phyloP scores from a whole-genome alignment of 1,139 yeast genomes.

The Protomyces lactucae-debilis region DNA sequence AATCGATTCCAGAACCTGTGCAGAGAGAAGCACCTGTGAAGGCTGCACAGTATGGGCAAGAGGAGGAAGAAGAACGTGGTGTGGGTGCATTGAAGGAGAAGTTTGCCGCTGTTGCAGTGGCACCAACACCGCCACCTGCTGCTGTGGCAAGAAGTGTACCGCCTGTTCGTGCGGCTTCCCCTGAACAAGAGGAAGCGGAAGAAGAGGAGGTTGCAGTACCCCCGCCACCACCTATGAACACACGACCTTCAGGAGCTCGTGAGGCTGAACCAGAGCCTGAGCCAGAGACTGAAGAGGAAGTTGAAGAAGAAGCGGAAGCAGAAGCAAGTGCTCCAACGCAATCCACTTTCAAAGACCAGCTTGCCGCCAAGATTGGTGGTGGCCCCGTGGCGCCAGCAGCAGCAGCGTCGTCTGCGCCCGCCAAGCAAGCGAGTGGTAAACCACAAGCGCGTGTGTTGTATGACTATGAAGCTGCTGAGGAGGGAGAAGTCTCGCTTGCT shows the following conservation, averaged over 20 bases:
- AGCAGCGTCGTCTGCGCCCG: constrained; percentile 22
- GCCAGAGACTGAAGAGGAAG: constrained; percentile 27
- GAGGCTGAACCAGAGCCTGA: constrained; percentile 29
- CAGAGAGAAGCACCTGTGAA: constrained; percentile 30
- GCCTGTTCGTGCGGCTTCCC: background rate
- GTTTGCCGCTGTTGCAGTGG: constrained; percentile 3
- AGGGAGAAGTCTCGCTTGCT: constrained; percentile 60
- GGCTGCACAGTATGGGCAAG: constrained; percentile 26
- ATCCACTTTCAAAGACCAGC: constrained; percentile 30
- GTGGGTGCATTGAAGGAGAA: background rate
- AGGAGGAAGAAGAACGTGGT: constrained; percentile 9
- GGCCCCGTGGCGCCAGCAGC: constrained; percentile 27
- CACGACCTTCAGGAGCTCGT: constrained; percentile 15
- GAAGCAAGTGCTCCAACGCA: constrained; percentile 20
- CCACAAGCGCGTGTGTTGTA: constrained; percentile 57
- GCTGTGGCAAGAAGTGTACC: no score
- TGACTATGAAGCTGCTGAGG: constrained; percentile 68
- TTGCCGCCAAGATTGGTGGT: constrained; percentile 36
- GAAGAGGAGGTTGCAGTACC: constrained; percentile 2
- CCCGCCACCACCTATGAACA: constrained; percentile 10
- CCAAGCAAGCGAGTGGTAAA: constrained; percentile 30
- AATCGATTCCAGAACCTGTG: constrained; percentile 6
- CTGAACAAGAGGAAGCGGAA: constrained; percentile 30
- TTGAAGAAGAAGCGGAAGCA: constrained; percentile 10
- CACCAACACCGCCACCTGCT: no score